Conservation (phyloP, 306 rosid species). For the Vigna hirtella region DNA sequence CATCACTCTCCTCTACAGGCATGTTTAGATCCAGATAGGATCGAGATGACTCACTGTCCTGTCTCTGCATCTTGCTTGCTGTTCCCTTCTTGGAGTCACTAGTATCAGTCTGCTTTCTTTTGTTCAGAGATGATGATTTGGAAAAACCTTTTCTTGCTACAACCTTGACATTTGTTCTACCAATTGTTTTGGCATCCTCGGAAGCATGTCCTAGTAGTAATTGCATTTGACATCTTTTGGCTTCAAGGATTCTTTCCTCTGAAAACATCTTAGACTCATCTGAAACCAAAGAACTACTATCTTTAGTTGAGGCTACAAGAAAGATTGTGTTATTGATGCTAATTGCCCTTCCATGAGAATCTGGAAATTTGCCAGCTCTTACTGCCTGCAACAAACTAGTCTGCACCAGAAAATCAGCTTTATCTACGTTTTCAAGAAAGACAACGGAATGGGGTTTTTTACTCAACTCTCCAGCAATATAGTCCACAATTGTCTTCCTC, state of each 20-base stretch:
- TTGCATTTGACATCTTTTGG: constrained; percentile 77
- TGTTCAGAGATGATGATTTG: constrained; percentile 47
- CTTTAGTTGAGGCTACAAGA: constrained; percentile 58
- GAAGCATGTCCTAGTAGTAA: constrained; percentile 47
- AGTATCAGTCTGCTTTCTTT: constrained; percentile 64
- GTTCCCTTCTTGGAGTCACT: constrained; percentile 45
- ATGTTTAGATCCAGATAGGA: constrained; percentile 78
- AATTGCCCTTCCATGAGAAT: constrained; percentile 75
- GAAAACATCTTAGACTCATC: constrained; percentile 52
- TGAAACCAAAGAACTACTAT: constrained; percentile 35
- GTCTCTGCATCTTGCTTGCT: constrained; percentile 52
- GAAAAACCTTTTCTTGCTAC: constrained; percentile 47
- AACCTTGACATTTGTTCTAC: constrained; percentile 58
- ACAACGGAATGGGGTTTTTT: constrained; percentile 72
- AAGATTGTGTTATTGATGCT: constrained; percentile 65
- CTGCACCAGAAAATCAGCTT: constrained; percentile 77
- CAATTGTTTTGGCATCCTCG: constrained; percentile 46
- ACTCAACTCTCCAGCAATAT: constrained; percentile 76
- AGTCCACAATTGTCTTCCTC: constrained; percentile 74
- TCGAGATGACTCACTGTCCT: constrained; percentile 53
- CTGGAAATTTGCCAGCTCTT: constrained; percentile 75
- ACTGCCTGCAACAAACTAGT: constrained; percentile 74
- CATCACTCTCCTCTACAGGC: constrained; percentile 68
- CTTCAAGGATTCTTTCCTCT: constrained; percentile 74
- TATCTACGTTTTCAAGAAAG: constrained; percentile 74